Evolutionary conservation across 371 early-diverging fungal genomes (phyloP).

Genomic region (Umbelopsis sp.): DNA sequence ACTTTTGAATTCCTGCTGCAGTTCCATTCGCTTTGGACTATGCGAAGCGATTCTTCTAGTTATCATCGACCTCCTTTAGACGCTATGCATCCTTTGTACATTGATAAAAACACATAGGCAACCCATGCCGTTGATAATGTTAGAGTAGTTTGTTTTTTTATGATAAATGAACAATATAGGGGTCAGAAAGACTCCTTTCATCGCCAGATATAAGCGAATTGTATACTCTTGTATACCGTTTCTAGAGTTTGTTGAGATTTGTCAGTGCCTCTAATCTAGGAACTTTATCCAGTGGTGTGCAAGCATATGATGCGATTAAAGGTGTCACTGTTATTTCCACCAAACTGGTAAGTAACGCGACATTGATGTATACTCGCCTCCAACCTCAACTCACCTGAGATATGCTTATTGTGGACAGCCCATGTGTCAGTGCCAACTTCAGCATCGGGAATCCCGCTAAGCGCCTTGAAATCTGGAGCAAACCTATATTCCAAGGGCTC

Average conservation of each 20-base stretch:
- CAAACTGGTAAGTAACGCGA: background rate
- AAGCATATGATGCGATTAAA: conserved; percentile 17
- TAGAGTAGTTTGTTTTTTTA: background rate
- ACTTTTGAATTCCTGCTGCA: conserved; percentile 20
- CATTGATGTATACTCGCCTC: background rate
- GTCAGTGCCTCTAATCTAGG: background rate
- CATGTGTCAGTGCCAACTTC: conserved; percentile 43
- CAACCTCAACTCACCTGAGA: conserved; percentile 36
- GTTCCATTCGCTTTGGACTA: conserved; percentile 55
- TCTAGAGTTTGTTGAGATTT: conserved; percentile 1
- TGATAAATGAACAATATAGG: background rate
- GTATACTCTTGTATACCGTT: background rate
- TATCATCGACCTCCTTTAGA: conserved; percentile 8
- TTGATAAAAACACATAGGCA: conserved; percentile 21
- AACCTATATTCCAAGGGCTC: conserved; percentile 31
- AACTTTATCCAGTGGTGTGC: background rate
- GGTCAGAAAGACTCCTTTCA: background rate
- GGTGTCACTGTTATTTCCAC: conserved; percentile 11
- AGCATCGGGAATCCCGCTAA: conserved; percentile 27
- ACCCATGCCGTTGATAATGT: conserved; percentile 12
- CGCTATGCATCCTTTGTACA: conserved; percentile 16
- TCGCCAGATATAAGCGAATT: background rate
- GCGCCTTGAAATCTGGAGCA: conserved; percentile 35
- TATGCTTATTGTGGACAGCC: conserved; percentile 38
- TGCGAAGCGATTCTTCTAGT: conserved; percentile 46